Base-by-base conservation (phyloP, 768 basidiomycete species). In the Hygrophoropsis aurantiaca region DNA sequence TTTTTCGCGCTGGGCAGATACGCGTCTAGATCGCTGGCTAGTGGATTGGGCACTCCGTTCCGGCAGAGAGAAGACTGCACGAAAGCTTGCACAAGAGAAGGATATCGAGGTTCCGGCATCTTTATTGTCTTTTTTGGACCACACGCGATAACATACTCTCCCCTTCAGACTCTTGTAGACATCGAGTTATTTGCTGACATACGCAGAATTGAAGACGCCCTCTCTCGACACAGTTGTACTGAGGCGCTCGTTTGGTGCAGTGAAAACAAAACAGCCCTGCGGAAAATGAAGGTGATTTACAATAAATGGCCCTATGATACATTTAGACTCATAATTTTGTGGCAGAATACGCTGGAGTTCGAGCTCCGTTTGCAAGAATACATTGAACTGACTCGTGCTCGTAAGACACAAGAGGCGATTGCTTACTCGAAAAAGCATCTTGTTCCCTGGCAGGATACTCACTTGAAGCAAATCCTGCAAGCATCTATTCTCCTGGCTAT, bases 171-270 rank as follows among this genome's bases (percentile, higher is more conserved):
- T 32, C 75, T 95, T 3, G 92, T 94, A 24, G 94, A 97, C 61
- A 84, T 94, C 36, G 90, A 94, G 44, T 74, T 97, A 16, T 97
- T 97, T 66, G 83, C 81, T 53, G 93, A 97, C 51, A 90, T 97
- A 42, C 79, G 77, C 27, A 80, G 87, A 48, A 94, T 98, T 55
- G 93, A 97, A 66, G 72, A 76, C 8, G 93, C 91, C 0, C 76
- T 99, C 33, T 64, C 74, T 5, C 71, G 71, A 23, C 83, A 88
- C 51, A 88, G 85, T 52, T 94, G 93, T 54, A 76, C 85, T 5
- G 93, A 97, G 67, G 95, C 95, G 11, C 74, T 99, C 38, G 77
- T 82, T 16, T 99, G 95, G 95, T 97, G 94, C 58, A 93, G 83
- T 52, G 97, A 99, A 75, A 97, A 99, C 68, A 87, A 94, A 64